Evolutionary conservation across 2,329 filamentous ascomycete species (phyloP).

Genomic region (Trichoderma brevicompactum): DNA sequence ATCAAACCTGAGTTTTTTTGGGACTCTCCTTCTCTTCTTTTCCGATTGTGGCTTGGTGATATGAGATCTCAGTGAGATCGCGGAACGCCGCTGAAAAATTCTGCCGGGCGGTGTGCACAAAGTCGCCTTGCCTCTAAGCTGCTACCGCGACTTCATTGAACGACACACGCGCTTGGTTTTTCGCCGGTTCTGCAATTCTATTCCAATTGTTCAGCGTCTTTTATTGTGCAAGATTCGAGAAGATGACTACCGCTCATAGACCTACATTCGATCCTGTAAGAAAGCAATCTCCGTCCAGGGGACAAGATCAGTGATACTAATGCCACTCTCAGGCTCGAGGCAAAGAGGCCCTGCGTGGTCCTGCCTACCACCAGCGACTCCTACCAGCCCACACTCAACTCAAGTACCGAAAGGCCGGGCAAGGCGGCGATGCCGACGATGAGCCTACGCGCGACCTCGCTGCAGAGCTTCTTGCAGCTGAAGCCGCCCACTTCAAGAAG

Average conservation of each 20-base stretch:
- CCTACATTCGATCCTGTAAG: slow-evolving; percentile 94
- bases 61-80: slow-evolving; percentile 32
- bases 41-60: slow-evolving; percentile 1
- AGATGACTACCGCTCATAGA: slow-evolving; percentile 73
- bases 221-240: neutral
- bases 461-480: slow-evolving; percentile 85
- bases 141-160: slow-evolving; percentile 20
- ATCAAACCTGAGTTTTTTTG: slow-evolving; percentile 26
- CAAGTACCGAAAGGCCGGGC: slow-evolving; percentile 84
- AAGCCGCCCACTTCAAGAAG: slow-evolving; percentile 86
- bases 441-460: slow-evolving; percentile 79
- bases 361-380: slow-evolving; percentile 94
- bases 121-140: slow-evolving; percentile 14
- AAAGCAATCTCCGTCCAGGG: neutral
- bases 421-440: slow-evolving; percentile 76
- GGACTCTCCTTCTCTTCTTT: slow-evolving; percentile 11
- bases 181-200: neutral
- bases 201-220: neutral
- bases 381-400: slow-evolving; percentile 91
- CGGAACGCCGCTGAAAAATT: slow-evolving; percentile 41
- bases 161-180: slow-evolving; percentile 11
- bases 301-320: slow-evolving; percentile 2
- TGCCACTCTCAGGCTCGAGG: slow-evolving; percentile 70
- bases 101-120: slow-evolving; percentile 54
- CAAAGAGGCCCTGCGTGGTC: slow-evolving; percentile 91